phyloP scores from a whole-genome alignment of 1,139 yeast genomes.

The Hemisphaericaspora xylofermentans region DNA sequence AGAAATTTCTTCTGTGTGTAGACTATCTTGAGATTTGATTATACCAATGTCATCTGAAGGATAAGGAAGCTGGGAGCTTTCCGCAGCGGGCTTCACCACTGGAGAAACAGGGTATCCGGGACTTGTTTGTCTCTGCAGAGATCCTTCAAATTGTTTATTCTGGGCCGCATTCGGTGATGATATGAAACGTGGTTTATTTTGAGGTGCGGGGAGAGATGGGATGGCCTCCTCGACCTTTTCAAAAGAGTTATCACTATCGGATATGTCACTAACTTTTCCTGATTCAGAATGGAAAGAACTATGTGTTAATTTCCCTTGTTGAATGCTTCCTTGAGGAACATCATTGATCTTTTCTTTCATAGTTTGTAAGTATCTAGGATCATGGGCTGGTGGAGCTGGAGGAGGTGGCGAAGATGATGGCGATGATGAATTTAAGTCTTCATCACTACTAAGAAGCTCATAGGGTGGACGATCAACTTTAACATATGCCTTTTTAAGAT shows the following conservation, averaged over 20 bases:
- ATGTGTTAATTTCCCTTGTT: conserved; percentile 17
- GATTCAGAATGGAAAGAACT: conserved; percentile 29
- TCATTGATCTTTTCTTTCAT: conserved; percentile 16
- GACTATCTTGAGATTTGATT: not conserved
- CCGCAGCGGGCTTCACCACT: not conserved
- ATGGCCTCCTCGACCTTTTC: conserved; percentile 8
- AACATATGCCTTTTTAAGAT: conserved; percentile 49
- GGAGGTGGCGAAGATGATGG: conserved; percentile 21
- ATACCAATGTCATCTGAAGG: not conserved
- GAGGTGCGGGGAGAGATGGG: conserved; percentile 16
- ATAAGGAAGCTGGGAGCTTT: not conserved
- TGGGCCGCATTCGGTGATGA: conserved; percentile 38
- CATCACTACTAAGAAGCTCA: conserved; percentile 11
- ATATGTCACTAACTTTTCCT: conserved; percentile 23
- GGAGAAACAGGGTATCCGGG: conserved; percentile 16
- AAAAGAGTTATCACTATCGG: conserved; percentile 9
- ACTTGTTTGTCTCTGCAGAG: conserved; percentile 11
- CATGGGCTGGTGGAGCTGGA: conserved; percentile 26
- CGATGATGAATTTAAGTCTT: conserved; percentile 19
- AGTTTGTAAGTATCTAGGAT: conserved; percentile 8
- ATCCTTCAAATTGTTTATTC: conserved; percentile 22
- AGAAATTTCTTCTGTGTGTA: not conserved
- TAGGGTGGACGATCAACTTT: conserved; percentile 11
- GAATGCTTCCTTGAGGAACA: conserved; percentile 22
- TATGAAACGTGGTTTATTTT: conserved; percentile 32